Evolutionary conservation across 306 rosid genomes (phyloP).

Genomic region (Glycyrrhiza uralensis): DNA sequence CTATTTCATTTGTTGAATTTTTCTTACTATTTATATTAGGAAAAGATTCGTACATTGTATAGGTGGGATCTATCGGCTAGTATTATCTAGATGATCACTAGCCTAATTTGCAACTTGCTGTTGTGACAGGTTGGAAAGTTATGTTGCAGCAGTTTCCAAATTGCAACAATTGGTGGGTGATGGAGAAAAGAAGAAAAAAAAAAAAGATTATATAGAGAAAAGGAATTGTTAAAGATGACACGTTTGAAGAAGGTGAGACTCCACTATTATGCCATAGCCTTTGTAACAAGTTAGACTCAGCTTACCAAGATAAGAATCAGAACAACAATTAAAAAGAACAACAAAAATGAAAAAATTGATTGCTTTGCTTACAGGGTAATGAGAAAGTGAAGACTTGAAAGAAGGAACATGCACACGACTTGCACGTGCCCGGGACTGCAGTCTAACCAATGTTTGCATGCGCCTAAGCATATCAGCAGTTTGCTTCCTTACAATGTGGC

Average conservation of each 20-base stretch:
- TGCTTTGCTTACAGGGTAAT: slow-evolving; percentile 58
- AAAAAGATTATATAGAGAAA: too few species aligned
- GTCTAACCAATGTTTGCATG: slow-evolving; percentile 86
- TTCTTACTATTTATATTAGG: too few species aligned
- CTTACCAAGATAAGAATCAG: background rate
- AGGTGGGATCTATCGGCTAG: too few species aligned
- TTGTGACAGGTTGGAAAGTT: slow-evolving; percentile 16
- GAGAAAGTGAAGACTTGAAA: slow-evolving; percentile 48
- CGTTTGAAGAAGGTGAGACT: slow-evolving; percentile 1
- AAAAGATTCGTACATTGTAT: too few species aligned
- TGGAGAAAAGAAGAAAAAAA: background rate
- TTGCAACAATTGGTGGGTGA: slow-evolving; percentile 11
- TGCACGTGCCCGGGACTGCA: slow-evolving; percentile 79
- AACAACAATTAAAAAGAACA: too few species aligned
- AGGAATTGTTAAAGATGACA: slow-evolving; percentile 1
- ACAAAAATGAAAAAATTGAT: too few species aligned
- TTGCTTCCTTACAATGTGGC: slow-evolving; percentile 88
- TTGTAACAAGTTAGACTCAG: background rate
- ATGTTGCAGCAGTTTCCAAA: background rate
- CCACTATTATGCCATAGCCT: background rate
- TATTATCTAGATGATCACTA: background rate
- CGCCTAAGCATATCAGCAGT: slow-evolving; percentile 86
- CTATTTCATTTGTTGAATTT: too few species aligned
- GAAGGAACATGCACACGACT: slow-evolving; percentile 56
- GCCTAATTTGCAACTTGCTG: background rate